Percentiles rank a stretch among this genome's conserved stretches.
Evolutionary conservation across 2,329 filamentous ascomycete genomes (phyloP).

Genomic region (Penicillium hesseltinei): DNA sequence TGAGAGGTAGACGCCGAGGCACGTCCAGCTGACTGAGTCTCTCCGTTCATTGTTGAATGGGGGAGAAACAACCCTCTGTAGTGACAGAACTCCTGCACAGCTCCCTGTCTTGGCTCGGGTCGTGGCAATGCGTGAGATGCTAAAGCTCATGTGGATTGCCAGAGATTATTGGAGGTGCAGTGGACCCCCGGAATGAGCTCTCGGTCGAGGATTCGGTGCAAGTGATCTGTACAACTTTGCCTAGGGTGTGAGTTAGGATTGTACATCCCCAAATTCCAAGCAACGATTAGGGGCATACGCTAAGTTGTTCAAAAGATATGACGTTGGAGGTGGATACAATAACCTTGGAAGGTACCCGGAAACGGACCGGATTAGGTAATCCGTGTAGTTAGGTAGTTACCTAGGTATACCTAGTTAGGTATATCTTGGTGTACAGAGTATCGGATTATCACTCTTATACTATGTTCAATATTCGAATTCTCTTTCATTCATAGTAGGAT

Average conservation of each 20-base stretch:
- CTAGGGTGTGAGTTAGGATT: neutral
- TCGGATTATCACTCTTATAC: neutral
- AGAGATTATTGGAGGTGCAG: neutral
- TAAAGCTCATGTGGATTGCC: neutral
- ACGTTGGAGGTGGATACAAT: constrained; percentile 3
- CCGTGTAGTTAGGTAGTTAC: too few relatives aligned
- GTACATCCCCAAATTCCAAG: neutral
- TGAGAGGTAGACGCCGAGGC: neutral
- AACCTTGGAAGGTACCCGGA: neutral
- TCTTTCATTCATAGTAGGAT: constrained; percentile 4
- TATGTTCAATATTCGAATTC: neutral
- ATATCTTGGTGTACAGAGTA: neutral
- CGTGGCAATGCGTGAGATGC: neutral
- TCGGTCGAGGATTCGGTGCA: neutral
- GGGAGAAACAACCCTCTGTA: neutral
- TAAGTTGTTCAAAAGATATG: neutral
- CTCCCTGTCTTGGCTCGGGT: neutral
- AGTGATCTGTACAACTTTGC: neutral
- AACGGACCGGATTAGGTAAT: constrained; percentile 1
- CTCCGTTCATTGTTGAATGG: constrained; percentile 3
- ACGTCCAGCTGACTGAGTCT: neutral
- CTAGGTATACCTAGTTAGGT: too few relatives aligned
- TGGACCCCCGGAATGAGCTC: neutral
- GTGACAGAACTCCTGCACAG: neutral
- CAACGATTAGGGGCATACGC: neutral